Base-by-base conservation (phyloP, 805 yeast species). In the Candida chilensis region DNA sequence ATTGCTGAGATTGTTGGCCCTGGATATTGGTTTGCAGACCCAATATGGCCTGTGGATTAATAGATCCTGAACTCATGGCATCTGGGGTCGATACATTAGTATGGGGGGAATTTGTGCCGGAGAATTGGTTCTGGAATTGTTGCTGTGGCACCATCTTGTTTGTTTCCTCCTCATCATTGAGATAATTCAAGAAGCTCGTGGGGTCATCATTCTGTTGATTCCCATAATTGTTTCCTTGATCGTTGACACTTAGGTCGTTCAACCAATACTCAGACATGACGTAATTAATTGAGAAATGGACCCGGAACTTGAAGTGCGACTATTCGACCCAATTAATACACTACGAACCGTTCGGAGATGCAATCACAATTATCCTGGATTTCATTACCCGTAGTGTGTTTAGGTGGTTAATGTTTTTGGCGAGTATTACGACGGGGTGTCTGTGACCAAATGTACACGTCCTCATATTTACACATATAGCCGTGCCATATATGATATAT, bases 11-110 rank as follows among this genome's bases (percentile, higher is more conserved):
- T n/a, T n/a, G n/a, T 18, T 25, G 24, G 29, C 4, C 20, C 17
- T 27, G 16, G 26, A 5, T 18, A n/a, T 26, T 22, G 32, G 21
- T 19, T 19, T 19, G n/a, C n/a, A n/a, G n/a, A n/a, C n/a, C n/a
- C n/a, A 19, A 11, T 19, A 19, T 19, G 21, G 21, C 21, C 12
- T 12, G 13, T 7, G 25, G 13, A 11, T 22, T 22, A 11, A 22
- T 22, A 6, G 25, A 22, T n/a, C 13, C 25, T n/a, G 25, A 7
- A 6, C 13, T 7, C 11, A n/a, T 8, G 6, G 25, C 11, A 22
- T 22, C 25, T 8, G 25, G 13, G 13, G 8, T 22, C 7, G 8
- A 15, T 11, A 22, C 8, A 11, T 22, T 22, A 7, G 25, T 22
- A 22, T n/a, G 13, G 12, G 25, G 13, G 7, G 13, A 22, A 11